Evolutionary conservation across 1,284 basidiomycete species (phyloP), one percentile per base, ranked within the genome.

Genomic region (Irpex sp.): DNA sequence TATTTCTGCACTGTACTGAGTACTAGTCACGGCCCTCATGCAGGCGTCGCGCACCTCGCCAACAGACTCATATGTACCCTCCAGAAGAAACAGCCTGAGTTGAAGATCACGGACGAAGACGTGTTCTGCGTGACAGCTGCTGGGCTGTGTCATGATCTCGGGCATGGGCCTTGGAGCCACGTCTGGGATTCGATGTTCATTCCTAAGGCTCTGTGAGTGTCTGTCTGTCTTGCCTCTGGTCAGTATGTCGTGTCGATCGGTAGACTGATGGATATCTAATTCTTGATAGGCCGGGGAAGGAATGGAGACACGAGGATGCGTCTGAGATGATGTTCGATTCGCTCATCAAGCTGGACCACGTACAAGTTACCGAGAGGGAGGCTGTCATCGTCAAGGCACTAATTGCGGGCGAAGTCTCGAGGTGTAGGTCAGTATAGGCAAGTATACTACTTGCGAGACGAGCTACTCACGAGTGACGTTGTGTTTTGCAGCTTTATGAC

Each of bases 81-180:
- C 4, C 76, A 81, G 63, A 68, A 74, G n/a, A 75, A 73, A 4
- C 90, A 93, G 66, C 84, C 83, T 0, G 76, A 82, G 9, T 78
- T 93, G 0, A 74, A 72, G 0, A 90, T 92, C 64, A 85, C 83
- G 1, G 79, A 86, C 18, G 78, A 87, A 33, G 88, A 91, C 62
- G 75, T 89, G 8, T 76, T 79, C 39, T 90, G 87, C 61, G 86
- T 90, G 0, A 82, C 86, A 53, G 77, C 90, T 18, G 88, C 88
- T 0, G 88, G 86, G 0, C 77, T 90, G 3, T 88, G 87, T 64
- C 88, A 90, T 68, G 87, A 90, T 68, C 78, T 90, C 1, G 87
- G 87, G 0, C 87, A 90, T 67, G 88, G 88, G 0, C 88, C 88
- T 0, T 90, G 86, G 83, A 84, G 81, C 66, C 88, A 90, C 70